These are phyloP conservation scores for Saccharomycopsis lassenensis DNA, from an alignment of 805 yeast genomes.

Conservation along the genomic window DNA sequence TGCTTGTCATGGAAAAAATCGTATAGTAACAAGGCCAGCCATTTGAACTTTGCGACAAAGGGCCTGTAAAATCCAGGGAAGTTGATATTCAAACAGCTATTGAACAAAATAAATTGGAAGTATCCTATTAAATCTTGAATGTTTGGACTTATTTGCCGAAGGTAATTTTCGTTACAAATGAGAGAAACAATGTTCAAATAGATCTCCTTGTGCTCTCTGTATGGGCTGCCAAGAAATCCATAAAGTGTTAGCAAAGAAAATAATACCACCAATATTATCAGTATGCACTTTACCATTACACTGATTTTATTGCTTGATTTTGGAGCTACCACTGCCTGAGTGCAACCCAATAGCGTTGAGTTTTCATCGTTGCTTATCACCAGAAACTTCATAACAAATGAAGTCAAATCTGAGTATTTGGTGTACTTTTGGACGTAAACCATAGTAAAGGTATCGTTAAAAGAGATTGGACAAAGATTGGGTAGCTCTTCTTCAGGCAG, in stretches of 20 bases:
- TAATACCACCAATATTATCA: too few relatives aligned
- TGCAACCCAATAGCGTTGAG: conserved; percentile 36
- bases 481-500: not conserved
- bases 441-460: conserved; percentile 22
- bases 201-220: conserved; percentile 41
- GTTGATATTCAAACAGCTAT: conserved; percentile 40
- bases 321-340: conserved; percentile 38
- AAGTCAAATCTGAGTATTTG: conserved; percentile 29
- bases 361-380: conserved; percentile 30
- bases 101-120: conserved; percentile 48
- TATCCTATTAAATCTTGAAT: conserved; percentile 38
- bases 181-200: conserved; percentile 44
- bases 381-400: conserved; percentile 33
- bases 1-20: conserved; percentile 19
- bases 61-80: conserved; percentile 61
- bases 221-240: conserved; percentile 37
- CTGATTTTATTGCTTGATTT: conserved; percentile 27
- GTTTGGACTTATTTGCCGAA: conserved; percentile 46
- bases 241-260: too few relatives aligned
- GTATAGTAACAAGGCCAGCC: conserved; percentile 40
- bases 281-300: too few relatives aligned
- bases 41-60: conserved; percentile 35
- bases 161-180: conserved; percentile 45
- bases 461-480: conserved; percentile 24
- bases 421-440: conserved; percentile 21